Base-by-base conservation (phyloP, 2,329 filamentous ascomycete species). In the Coniochaeta prunicola region DNA sequence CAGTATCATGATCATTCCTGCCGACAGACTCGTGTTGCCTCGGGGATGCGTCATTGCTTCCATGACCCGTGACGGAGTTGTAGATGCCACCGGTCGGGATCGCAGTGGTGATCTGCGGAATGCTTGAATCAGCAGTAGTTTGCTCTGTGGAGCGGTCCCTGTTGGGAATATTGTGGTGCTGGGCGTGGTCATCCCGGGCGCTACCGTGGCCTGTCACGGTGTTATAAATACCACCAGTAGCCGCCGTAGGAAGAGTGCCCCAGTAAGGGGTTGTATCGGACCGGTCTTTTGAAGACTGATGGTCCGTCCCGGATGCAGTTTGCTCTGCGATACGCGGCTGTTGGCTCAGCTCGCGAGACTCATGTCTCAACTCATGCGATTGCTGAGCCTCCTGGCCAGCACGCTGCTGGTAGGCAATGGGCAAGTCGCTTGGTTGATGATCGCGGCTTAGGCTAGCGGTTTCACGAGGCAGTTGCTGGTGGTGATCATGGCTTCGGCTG, bases 171-270 rank as follows among this genome's bases (percentile, higher is more conserved):
- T 60, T 38, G 28, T 64, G 61, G 57, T 65, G 64, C 30, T 65
- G 59, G n/a, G 53, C 60, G 31, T 64, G 63, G 53, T 64, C 62
- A 53, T 65, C 63, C 2, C 38, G 57, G 13, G 62, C 42, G 53
- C 64, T 65, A 28, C 64, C 64, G 34, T 65, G 64, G 36, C 64
- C 64, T 5, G 58, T 62, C 17, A 65, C 64, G 1, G 63, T 64
- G 56, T 65, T 65, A 56, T 65, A 65, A 24, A 65, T 63, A 4
- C 64, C 64, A 15, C 64, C 62, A 9, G 56, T 40, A 5, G 56
- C 15, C 8, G 60, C 62, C 54, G 62, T 63, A 36, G 65, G 65
- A 13, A 50, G 24, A n/a, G 4, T 21, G 13, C 65, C 64, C 64
- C 64, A 65, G 60, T 66, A 65, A 5, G 64, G 62, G 2, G 64